phyloP scores from a whole-genome alignment of 768 basidiomycete genomes.

The Multifurca ochricompacta region DNA sequence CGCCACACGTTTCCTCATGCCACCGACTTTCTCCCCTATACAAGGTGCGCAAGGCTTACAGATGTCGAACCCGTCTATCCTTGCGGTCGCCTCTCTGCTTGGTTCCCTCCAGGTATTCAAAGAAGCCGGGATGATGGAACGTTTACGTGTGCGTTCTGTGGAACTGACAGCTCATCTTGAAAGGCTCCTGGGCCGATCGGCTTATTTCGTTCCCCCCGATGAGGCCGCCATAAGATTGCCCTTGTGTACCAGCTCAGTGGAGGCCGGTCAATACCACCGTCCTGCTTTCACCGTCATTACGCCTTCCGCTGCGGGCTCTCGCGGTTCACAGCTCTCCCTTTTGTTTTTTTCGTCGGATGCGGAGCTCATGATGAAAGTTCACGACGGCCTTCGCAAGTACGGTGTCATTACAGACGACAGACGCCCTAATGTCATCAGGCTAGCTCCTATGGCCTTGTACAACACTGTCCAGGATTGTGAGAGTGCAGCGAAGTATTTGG shows the following conservation, averaged over 20 bases:
- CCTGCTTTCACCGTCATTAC: slow-evolving; percentile 89
- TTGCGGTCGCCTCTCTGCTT: slow-evolving; percentile 71
- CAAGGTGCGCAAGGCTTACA: slow-evolving; percentile 92
- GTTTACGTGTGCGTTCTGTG: slow-evolving; percentile 62
- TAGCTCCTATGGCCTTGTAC: slow-evolving; percentile 84
- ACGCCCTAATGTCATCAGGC: slow-evolving; percentile 83
- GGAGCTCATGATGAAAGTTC: slow-evolving; percentile 64
- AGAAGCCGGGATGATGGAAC: slow-evolving; percentile 63
- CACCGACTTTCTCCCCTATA: slow-evolving; percentile 71
- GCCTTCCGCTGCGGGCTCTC: slow-evolving; percentile 52
- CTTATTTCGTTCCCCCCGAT: slow-evolving; percentile 49
- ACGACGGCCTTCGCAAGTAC: slow-evolving; percentile 45
- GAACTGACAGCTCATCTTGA: slow-evolving; percentile 69
- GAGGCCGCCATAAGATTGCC: slow-evolving; percentile 28
- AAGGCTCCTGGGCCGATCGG: slow-evolving; percentile 48
- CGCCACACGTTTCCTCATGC: slow-evolving; percentile 86
- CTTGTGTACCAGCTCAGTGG: slow-evolving; percentile 17
- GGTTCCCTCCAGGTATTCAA: slow-evolving; percentile 79
- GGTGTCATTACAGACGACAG: slow-evolving; percentile 93
- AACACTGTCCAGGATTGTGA: slow-evolving; percentile 76
- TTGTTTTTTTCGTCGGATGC: slow-evolving; percentile 59
- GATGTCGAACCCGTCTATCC: slow-evolving; percentile 87
- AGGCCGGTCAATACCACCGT: neutral
- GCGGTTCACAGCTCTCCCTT: slow-evolving; percentile 87
- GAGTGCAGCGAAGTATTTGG: slow-evolving; percentile 55